A percentile compares a stretch with the other conserved stretches of the same genome.
phyloP scores from a whole-genome alignment of 2,329 filamentous ascomycete species.

The Talaromyces sp. region DNA sequence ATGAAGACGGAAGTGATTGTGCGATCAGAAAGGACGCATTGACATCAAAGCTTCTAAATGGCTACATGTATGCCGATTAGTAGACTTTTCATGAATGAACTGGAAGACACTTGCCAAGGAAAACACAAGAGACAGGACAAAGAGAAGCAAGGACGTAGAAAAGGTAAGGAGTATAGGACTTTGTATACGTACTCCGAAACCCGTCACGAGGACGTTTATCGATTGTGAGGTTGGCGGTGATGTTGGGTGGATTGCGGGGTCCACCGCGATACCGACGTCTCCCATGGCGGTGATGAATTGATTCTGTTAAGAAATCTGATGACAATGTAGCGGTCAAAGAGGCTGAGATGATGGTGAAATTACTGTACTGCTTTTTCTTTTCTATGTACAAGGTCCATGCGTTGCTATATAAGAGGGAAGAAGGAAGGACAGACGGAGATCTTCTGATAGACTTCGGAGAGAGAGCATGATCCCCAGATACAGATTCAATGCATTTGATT shows the following conservation, averaged over 20 bases:
- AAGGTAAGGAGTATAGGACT: neutral
- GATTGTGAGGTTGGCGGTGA: constrained; percentile 21
- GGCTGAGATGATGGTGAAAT: neutral
- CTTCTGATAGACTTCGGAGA: too few species aligned
- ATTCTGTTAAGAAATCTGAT: neutral
- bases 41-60: constrained; percentile 67
- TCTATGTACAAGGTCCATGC: constrained; percentile 4
- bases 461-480: neutral
- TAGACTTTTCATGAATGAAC: neutral
- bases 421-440: neutral
- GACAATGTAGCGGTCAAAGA: neutral
- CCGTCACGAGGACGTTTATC: constrained; percentile 33
- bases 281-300: constrained; percentile 23
- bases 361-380: neutral
- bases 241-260: constrained; percentile 16
- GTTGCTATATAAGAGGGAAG: neutral
- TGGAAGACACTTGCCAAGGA: neutral
- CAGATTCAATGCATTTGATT: neutral
- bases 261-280: constrained; percentile 25
- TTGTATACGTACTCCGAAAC: constrained; percentile 31
- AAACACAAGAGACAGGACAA: neutral
- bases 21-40: constrained; percentile 83
- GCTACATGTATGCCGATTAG: constrained; percentile 44
- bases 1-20: constrained; percentile 58
- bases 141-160: neutral